Conservation (phyloP, 2,329 filamentous ascomycete species). For the Colletotrichum sp. region DNA sequence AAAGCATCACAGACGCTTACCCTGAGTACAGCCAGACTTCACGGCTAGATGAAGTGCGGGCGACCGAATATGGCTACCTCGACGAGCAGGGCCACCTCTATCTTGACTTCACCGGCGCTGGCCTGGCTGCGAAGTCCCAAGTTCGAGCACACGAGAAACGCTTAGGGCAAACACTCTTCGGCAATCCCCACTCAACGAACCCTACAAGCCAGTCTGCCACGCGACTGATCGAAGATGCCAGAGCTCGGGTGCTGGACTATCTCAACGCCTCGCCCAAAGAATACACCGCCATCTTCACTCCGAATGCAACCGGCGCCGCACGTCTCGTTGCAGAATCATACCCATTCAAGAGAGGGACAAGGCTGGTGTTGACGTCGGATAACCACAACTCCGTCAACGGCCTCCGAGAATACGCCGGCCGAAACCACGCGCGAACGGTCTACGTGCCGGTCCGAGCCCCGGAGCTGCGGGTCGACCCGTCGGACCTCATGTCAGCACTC, state of each 20-base stretch:
- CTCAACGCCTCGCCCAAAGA: slow-evolving; percentile 39
- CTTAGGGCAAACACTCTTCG: slow-evolving; percentile 32
- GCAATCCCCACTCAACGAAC: slow-evolving; percentile 46
- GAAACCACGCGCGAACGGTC: slow-evolving; percentile 25
- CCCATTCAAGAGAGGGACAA: slow-evolving; percentile 28
- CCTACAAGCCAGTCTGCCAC: slow-evolving; percentile 41
- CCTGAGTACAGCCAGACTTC: slow-evolving; percentile 39
- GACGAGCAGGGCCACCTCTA: slow-evolving; percentile 43
- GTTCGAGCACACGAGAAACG: slow-evolving; percentile 34
- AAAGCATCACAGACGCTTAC: slow-evolving; percentile 23
- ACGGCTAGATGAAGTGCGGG: slow-evolving; percentile 34
- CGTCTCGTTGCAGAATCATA: slow-evolving; percentile 45
- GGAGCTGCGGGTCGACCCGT: slow-evolving; percentile 33
- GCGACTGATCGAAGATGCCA: slow-evolving; percentile 33
- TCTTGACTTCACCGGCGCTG: slow-evolving; percentile 45
- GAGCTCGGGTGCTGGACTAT: slow-evolving; percentile 34
- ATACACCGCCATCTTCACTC: slow-evolving; percentile 44
- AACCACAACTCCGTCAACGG: slow-evolving; percentile 50
- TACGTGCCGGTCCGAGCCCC: slow-evolving; percentile 34
- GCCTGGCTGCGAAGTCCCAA: slow-evolving; percentile 38
- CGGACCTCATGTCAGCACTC: slow-evolving; percentile 29
- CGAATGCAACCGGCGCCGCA: slow-evolving; percentile 44
- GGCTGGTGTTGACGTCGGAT: slow-evolving; percentile 41
- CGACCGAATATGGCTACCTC: slow-evolving; percentile 39
- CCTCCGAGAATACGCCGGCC: slow-evolving; percentile 38